These are phyloP conservation scores for Phytophthora pini DNA, from an alignment of 352 stramenopile species.

Conservation along the genomic window DNA sequence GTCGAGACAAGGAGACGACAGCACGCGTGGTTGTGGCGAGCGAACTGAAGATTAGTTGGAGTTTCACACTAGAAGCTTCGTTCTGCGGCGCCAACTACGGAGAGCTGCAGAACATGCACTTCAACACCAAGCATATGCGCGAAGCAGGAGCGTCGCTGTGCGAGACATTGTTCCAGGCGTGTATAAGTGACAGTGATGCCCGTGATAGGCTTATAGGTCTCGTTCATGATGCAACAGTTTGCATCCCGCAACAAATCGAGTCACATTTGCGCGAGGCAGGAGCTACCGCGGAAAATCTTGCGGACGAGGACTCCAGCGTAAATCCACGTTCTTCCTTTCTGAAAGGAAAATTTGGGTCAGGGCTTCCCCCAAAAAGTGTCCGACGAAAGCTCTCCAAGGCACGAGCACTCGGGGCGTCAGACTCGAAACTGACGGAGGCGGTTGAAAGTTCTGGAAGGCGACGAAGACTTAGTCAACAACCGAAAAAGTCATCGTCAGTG, in stretches of 20 bases:
- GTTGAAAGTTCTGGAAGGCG: conserved; percentile 21
- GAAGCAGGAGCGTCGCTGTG: conserved; percentile 58
- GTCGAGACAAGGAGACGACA: conserved; percentile 80
- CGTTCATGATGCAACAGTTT: conserved; percentile 46
- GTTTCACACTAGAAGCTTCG: conserved; percentile 88
- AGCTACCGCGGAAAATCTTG: conserved; percentile 13
- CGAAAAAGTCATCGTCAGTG: conserved; percentile 25
- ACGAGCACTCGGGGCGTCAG: conserved; percentile 16
- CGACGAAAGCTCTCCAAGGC: conserved; percentile 28
- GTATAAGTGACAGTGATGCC: conserved; percentile 39
- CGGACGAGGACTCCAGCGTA: conserved; percentile 15
- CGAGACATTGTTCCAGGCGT: conserved; percentile 55
- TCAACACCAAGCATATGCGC: conserved; percentile 64
- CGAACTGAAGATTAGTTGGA: conserved; percentile 78
- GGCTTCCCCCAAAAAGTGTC: conserved; percentile 15
- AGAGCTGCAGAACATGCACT: conserved; percentile 65
- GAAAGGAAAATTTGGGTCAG: conserved; percentile 28
- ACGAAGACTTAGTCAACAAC: conserved; percentile 26
- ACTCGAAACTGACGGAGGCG: conserved; percentile 22
- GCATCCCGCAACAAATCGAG: conserved; percentile 47
- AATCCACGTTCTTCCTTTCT: conserved; percentile 20
- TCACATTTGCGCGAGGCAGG: conserved; percentile 45
- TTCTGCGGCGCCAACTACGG: conserved; percentile 88
- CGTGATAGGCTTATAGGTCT: conserved; percentile 40
- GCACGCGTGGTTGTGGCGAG: conserved; percentile 83